Evolutionary conservation across 306 rosid genomes (phyloP).

Genomic region (Prinsepia uniflora): DNA sequence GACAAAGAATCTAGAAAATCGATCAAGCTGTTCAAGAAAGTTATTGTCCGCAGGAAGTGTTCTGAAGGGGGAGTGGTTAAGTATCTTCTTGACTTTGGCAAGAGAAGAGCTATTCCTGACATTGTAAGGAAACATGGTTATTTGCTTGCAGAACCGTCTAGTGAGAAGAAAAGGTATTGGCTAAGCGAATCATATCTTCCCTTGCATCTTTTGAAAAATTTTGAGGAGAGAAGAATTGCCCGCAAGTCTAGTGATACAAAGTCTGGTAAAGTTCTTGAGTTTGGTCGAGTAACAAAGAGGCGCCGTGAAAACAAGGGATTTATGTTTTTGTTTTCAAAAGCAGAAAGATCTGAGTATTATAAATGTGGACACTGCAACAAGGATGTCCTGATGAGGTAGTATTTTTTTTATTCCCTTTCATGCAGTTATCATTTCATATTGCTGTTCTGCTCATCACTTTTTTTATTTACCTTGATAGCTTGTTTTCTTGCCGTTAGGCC

Average conservation of each 20-base stretch:
- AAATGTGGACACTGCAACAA: constrained; percentile 85
- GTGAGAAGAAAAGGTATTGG: constrained; percentile 88
- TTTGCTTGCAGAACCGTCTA: constrained; percentile 56
- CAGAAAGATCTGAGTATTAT: constrained; percentile 61
- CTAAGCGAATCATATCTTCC: constrained; percentile 76
- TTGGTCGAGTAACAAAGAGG: constrained; percentile 36
- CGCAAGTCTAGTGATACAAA: constrained; percentile 62
- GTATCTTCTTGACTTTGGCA: constrained; percentile 95
- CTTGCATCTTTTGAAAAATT: constrained; percentile 79
- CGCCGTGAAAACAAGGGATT: constrained; percentile 43
- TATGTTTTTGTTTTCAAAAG: constrained; percentile 75
- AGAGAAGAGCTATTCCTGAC: constrained; percentile 83
- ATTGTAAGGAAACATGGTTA: constrained; percentile 62
- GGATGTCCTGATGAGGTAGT: constrained; percentile 77
- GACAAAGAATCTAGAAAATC: constrained; percentile 85
- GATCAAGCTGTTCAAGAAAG: constrained; percentile 81
- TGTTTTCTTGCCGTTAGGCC: background rate
- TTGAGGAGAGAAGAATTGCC: constrained; percentile 82
- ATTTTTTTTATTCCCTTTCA: constrained; percentile 6
- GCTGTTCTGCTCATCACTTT: constrained; percentile 6
- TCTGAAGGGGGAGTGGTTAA: constrained; percentile 53
- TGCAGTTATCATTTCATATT: constrained; percentile 17
- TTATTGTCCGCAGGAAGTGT: constrained; percentile 81
- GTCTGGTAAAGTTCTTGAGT: constrained; percentile 40
- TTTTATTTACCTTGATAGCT: background rate